Conservation (phyloP, 129 eudicot species). For the Flaveria trinervia region DNA sequence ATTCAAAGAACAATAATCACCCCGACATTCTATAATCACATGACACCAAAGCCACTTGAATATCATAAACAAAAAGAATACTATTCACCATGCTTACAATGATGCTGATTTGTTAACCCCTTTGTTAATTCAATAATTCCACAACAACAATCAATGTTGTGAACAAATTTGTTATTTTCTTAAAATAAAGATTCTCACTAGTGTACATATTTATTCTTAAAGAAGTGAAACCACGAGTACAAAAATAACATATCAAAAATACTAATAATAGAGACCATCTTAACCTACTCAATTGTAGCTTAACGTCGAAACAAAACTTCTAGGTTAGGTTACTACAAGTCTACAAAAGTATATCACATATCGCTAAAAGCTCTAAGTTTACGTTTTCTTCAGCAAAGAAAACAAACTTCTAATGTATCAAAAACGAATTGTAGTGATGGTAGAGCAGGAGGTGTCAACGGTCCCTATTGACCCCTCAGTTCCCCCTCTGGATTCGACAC, state of each 20-base stretch:
- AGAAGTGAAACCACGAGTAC: background rate
- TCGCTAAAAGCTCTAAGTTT: background rate
- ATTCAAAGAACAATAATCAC: no score
- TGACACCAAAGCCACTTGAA: slow-evolving; percentile 1
- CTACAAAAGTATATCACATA: no score
- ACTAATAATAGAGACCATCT: background rate
- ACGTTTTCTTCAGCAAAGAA: no score
- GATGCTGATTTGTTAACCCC: slow-evolving; percentile 4
- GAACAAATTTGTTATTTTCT: background rate
- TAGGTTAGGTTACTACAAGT: no score
- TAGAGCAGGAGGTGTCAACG: no score
- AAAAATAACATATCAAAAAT: background rate
- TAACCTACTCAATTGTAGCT: background rate
- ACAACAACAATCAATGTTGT: background rate
- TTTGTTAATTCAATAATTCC: background rate
- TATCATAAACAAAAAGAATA: background rate
- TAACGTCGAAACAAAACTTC: no score
- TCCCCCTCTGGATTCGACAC: no score
- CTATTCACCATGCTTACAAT: background rate
- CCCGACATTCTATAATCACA: background rate
- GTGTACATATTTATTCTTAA: background rate
- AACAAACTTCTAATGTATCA: no score
- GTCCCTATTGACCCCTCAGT: no score
- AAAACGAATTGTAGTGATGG: no score
- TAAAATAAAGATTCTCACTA: background rate